phyloP scores from a whole-genome alignment of 164 flowering plant species.

The Platanus orientalis region DNA sequence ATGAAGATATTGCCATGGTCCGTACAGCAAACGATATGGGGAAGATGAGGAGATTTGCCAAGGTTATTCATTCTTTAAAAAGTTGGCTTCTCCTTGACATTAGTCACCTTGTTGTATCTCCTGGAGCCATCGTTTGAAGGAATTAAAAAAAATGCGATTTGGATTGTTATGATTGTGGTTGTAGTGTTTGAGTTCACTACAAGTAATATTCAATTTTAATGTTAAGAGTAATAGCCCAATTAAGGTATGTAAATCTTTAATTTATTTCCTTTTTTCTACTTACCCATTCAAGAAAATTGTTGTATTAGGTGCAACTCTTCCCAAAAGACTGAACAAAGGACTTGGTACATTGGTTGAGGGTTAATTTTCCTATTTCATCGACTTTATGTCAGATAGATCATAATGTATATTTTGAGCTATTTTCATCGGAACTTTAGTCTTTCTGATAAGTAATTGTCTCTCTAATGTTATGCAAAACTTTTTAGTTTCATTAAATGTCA shows the following conservation, averaged over 20 bases:
- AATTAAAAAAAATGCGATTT: conserved; percentile 68
- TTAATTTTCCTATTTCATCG: conserved; percentile 66
- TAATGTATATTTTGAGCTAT: conserved; percentile 50
- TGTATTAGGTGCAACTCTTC: conserved; percentile 72
- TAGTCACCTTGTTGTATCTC: conserved; percentile 73
- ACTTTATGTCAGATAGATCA: conserved; percentile 51
- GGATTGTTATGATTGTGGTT: conserved; percentile 98
- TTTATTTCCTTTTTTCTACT: background rate
- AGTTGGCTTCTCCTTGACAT: conserved; percentile 72
- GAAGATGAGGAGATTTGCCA: conserved; percentile 66
- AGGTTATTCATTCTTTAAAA: conserved; percentile 72
- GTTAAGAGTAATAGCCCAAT: too few species aligned
- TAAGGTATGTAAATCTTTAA: background rate
- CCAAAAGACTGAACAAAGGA: conserved; percentile 88
- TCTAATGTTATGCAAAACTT: background rate
- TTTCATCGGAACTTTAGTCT: conserved; percentile 69
- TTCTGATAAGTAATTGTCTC: conserved; percentile 45
- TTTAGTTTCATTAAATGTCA: too few species aligned
- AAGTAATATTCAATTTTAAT: conserved; percentile 32
- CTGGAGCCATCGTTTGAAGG: conserved; percentile 77
- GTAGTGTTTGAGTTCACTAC: conserved; percentile 95
- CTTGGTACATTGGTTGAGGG: conserved; percentile 80
- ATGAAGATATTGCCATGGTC: conserved; percentile 23
- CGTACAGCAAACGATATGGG: conserved; percentile 28
- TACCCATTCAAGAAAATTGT: background rate